Evolutionary conservation across 305 asterid genomes (phyloP).

Genomic region (Fraxinus floribunda): DNA sequence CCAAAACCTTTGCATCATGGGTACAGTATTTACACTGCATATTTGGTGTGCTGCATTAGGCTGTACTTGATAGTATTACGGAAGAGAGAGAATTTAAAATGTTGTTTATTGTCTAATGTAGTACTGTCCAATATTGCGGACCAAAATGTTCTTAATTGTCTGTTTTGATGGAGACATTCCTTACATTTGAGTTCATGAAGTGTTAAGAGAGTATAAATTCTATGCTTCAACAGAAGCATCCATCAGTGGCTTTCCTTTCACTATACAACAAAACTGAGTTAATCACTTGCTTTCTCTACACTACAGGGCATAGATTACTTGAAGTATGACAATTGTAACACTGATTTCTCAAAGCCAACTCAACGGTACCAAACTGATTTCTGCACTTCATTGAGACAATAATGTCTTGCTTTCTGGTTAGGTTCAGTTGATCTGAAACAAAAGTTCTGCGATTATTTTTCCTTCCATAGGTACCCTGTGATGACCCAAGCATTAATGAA

Average conservation of each 20-base stretch:
- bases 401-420: not conserved
- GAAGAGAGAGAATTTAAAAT: not conserved
- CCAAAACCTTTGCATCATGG: constrained; percentile 85
- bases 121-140: not conserved
- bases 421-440: not conserved
- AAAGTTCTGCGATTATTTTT: not conserved
- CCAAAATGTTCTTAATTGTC: not conserved
- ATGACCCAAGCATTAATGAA: constrained; percentile 86
- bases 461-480: constrained; percentile 58
- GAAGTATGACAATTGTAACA: constrained; percentile 88
- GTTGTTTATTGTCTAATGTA: not conserved
- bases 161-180: not conserved
- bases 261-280: not conserved
- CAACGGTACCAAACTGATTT: constrained; percentile 39
- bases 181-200: not conserved
- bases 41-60: not conserved
- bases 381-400: not conserved
- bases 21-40: constrained; percentile 26
- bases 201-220: not conserved
- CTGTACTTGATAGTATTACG: not conserved
- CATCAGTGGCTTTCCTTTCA: not conserved
- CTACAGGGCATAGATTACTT: constrained; percentile 84
- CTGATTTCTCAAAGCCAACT: constrained; percentile 62
- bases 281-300: not conserved
- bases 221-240: not conserved